These are phyloP conservation scores for Dryas alaskensis DNA, from an alignment of 306 rosid species.

Conservation along the genomic window DNA sequence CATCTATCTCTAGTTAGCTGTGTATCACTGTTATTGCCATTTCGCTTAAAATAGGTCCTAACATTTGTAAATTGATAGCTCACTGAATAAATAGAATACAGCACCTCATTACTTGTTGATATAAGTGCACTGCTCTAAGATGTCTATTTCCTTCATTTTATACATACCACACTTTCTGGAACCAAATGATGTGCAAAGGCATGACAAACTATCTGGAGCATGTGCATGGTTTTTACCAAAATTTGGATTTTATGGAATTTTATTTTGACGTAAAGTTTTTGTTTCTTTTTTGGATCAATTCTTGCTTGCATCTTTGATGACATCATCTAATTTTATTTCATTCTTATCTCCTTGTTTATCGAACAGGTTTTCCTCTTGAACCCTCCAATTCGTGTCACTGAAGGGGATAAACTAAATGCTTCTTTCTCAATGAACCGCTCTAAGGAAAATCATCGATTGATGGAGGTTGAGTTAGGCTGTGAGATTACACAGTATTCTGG, in stretches of 20 bases:
- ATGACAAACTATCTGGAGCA: neutral
- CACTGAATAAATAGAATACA: neutral
- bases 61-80: neutral
- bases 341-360: slow-evolving; percentile 13
- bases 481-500: slow-evolving; percentile 61
- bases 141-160: neutral
- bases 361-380: slow-evolving; percentile 77
- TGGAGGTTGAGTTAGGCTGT: slow-evolving; percentile 89
- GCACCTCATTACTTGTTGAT: neutral
- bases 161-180: neutral
- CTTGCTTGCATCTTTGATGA: neutral
- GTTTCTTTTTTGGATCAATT: neutral
- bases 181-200: neutral
- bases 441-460: slow-evolving; percentile 84
- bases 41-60: neutral
- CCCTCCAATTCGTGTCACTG: slow-evolving; percentile 53
- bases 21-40: neutral
- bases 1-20: neutral
- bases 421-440: slow-evolving; percentile 83
- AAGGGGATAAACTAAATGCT: slow-evolving; percentile 63
- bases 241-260: neutral
- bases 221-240: neutral
- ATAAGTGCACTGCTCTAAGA: neutral
- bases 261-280: neutral
- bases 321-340: neutral